These are phyloP conservation scores for Ascochyta viciae-villosae DNA, from an alignment of 2,329 filamentous ascomycete genomes.

Conservation along the genomic window DNA sequence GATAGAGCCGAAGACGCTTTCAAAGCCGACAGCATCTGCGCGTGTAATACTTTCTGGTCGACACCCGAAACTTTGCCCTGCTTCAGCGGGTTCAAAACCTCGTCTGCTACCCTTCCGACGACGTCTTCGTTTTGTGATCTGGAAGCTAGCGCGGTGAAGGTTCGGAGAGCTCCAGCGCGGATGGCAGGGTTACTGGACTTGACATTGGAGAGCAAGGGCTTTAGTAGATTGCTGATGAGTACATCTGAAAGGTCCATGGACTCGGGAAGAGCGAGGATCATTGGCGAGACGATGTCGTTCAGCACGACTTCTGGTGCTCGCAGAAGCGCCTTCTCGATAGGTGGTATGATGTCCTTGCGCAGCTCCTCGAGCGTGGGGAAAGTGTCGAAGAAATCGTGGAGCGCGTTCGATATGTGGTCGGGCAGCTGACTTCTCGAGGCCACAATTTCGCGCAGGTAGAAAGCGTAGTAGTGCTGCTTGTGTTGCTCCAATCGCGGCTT, in stretches of 20 bases:
- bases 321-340: constrained; percentile 86
- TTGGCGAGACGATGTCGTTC: constrained; percentile 75
- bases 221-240: constrained; percentile 75
- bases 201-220: constrained; percentile 85
- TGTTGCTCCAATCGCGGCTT: constrained; percentile 68
- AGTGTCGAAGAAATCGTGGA: constrained; percentile 81
- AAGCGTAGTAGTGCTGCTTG: constrained; percentile 78
- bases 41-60: constrained; percentile 83
- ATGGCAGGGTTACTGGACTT: constrained; percentile 87
- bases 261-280: constrained; percentile 73
- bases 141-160: constrained; percentile 74
- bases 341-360: constrained; percentile 75
- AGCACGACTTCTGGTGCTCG: constrained; percentile 90
- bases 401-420: constrained; percentile 72
- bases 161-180: constrained; percentile 75
- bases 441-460: constrained; percentile 85
- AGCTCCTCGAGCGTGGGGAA: constrained; percentile 80
- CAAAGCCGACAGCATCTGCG: constrained; percentile 74
- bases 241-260: constrained; percentile 79
- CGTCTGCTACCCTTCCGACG: constrained; percentile 74
- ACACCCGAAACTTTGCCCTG: constrained; percentile 81
- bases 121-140: constrained; percentile 65
- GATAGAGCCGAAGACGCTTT: constrained; percentile 66
- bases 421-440: constrained; percentile 77
- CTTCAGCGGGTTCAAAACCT: constrained; percentile 81